A percentile compares a stretch with the other conserved stretches of the same genome.
Evolutionary conservation across 163 green algal genomes (phyloP).

Genomic region (Scenedesmus sp.): DNA sequence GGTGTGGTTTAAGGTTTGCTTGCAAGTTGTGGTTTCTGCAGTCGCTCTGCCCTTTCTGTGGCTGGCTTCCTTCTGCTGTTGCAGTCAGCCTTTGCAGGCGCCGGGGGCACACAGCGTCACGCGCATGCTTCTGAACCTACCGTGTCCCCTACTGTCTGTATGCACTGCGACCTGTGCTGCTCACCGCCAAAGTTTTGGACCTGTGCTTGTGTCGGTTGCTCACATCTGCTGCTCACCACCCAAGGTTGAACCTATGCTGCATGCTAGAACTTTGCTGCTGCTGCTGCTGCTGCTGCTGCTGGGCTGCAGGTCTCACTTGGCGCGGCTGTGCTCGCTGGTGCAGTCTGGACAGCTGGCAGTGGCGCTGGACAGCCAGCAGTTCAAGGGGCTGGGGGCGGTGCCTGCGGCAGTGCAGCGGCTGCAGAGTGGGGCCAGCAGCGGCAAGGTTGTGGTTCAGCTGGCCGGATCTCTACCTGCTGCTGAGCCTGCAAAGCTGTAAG

Average conservation of each 20-base stretch:
- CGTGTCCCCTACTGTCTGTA: too few relatives aligned
- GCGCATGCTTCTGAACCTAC: neutral
- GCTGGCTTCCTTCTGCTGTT: neutral
- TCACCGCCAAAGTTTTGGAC: neutral
- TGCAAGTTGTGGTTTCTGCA: too few relatives aligned
- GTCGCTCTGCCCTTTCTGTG: too few relatives aligned
- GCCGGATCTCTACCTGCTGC: conserved; percentile 43
- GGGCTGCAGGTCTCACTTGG: conserved; percentile 70
- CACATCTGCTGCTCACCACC: neutral
- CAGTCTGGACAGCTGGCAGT: conserved; percentile 73
- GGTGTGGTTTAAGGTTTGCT: too few relatives aligned
- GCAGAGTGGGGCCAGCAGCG: conserved; percentile 81
- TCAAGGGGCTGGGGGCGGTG: conserved; percentile 80
- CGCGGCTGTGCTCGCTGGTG: conserved; percentile 68
- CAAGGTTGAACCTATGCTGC: neutral
- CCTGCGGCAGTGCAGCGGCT: conserved; percentile 86
- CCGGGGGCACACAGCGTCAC: too few relatives aligned
- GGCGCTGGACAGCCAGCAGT: conserved; percentile 65
- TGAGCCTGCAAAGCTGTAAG: conserved; percentile 5
- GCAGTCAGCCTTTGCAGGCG: too few relatives aligned
- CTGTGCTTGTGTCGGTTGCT: too few relatives aligned
- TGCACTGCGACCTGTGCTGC: too few relatives aligned
- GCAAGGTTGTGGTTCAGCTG: conserved; percentile 87
- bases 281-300: neutral
- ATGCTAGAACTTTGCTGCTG: neutral